phyloP scores from a whole-genome alignment of 2,329 filamentous ascomycete genomes.

The Colletotrichum shisoi region DNA sequence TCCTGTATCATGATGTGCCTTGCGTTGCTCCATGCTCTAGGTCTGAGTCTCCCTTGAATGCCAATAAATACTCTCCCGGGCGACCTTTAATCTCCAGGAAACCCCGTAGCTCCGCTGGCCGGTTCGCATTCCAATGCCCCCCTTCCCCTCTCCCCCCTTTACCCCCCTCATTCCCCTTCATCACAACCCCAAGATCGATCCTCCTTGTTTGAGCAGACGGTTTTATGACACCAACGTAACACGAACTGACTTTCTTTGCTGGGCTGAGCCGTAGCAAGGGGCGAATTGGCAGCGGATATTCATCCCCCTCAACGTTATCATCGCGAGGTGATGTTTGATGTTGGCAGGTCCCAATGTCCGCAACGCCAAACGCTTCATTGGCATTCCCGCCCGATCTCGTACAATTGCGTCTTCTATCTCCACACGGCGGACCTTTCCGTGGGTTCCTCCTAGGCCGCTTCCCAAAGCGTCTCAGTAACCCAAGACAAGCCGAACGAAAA shows the following conservation, averaged over 20 bases:
- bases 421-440: neutral
- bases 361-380: neutral
- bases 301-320: neutral
- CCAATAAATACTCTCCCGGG: slow-evolving; percentile 23
- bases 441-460: neutral
- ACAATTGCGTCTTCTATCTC: slow-evolving; percentile 9
- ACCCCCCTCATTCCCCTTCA: neutral
- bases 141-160: neutral
- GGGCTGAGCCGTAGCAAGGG: slow-evolving; percentile 3
- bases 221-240: neutral
- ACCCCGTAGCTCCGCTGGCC: slow-evolving; percentile 18
- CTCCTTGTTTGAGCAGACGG: neutral
- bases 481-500: slow-evolving; percentile 10
- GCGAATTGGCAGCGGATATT: neutral
- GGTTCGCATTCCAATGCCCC: slow-evolving; percentile 24
- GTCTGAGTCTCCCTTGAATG: slow-evolving; percentile 35
- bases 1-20: neutral
- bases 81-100: slow-evolving; percentile 34
- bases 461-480: neutral
- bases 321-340: neutral
- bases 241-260: neutral
- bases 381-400: neutral
- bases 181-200: slow-evolving; percentile 1
- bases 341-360: neutral
- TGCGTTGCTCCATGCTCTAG: neutral